Conservation (phyloP, 331 rosid genomes). For the Acacia concinna region DNA sequence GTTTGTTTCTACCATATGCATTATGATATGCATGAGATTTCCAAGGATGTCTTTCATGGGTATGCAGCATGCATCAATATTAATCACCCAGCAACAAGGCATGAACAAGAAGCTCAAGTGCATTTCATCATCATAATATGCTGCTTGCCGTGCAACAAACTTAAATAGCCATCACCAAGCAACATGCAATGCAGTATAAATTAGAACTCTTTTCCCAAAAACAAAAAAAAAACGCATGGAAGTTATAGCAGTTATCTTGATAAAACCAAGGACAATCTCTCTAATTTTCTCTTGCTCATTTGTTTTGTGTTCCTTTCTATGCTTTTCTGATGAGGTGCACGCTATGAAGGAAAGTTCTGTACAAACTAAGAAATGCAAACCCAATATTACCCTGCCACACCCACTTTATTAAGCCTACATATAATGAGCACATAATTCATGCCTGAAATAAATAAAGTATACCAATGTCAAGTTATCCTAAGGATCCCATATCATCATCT, state of each 20-base stretch:
- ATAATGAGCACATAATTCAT: not conserved
- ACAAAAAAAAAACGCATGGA: not conserved
- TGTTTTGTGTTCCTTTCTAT: not conserved
- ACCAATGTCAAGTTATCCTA: not conserved
- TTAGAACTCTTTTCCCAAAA: not conserved
- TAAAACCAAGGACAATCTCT: not conserved
- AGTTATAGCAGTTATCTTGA: constrained; percentile 6
- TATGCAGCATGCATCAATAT: not conserved
- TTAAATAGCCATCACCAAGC: constrained; percentile 16
- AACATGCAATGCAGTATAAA: not conserved
- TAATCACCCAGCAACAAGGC: constrained; percentile 4
- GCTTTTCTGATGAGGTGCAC: constrained; percentile 5
- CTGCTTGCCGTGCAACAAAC: not conserved
- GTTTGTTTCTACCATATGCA: not conserved
- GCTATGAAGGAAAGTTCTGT: not conserved
- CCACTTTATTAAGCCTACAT: not conserved
- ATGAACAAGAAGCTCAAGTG: constrained; percentile 3
- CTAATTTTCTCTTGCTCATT: not conserved
- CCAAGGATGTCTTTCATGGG: constrained; percentile 4
- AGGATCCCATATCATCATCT: not conserved
- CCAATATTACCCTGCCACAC: not conserved
- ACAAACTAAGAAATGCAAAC: not conserved
- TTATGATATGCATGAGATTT: not conserved
- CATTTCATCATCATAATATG: not conserved
- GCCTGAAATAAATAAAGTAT: not conserved